phyloP scores from a whole-genome alignment of 1,284 basidiomycete species.

The Leccinum proximum region DNA sequence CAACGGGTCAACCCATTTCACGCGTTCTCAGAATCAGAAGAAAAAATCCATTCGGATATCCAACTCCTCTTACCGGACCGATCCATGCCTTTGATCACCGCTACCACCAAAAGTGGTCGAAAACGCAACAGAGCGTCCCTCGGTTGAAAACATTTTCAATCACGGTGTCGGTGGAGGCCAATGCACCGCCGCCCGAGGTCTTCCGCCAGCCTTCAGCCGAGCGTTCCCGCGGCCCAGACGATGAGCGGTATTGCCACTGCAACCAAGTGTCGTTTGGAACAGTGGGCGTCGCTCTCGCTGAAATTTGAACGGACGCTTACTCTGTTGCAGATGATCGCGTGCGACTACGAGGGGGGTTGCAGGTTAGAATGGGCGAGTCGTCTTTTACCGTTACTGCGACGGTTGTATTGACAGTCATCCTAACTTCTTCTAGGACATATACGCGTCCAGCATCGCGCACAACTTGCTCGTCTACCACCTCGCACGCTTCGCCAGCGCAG shows the following conservation, averaged over 20 bases:
- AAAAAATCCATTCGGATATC: constrained; percentile 20
- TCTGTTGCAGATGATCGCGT: constrained; percentile 72
- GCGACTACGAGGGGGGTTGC: constrained; percentile 65
- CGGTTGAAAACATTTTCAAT: constrained; percentile 19
- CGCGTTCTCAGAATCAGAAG: constrained; percentile 10
- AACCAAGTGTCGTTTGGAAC: constrained; percentile 73
- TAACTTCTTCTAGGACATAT: constrained; percentile 51
- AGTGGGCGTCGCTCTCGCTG: constrained; percentile 38
- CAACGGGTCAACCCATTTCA: constrained; percentile 15
- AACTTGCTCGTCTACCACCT: constrained; percentile 68
- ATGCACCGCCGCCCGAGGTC: neutral
- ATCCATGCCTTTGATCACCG: constrained; percentile 7
- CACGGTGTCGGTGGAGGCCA: neutral
- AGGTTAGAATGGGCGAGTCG: constrained; percentile 71
- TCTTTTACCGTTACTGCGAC: constrained; percentile 1
- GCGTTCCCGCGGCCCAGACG: constrained; percentile 36
- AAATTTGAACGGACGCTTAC: constrained; percentile 7
- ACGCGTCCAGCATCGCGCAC: constrained; percentile 50
- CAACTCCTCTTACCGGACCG: constrained; percentile 13
- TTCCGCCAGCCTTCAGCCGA: constrained; percentile 11
- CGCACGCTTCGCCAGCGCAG: constrained; percentile 67
- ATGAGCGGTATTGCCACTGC: constrained; percentile 76
- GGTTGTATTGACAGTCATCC: neutral
- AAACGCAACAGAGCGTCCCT: constrained; percentile 32
- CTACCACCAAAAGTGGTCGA: constrained; percentile 24